A percentile compares a stretch with the other conserved stretches of the same genome.
phyloP scores from a whole-genome alignment of 352 stramenopile species.

The Globisporangium alternatum region DNA sequence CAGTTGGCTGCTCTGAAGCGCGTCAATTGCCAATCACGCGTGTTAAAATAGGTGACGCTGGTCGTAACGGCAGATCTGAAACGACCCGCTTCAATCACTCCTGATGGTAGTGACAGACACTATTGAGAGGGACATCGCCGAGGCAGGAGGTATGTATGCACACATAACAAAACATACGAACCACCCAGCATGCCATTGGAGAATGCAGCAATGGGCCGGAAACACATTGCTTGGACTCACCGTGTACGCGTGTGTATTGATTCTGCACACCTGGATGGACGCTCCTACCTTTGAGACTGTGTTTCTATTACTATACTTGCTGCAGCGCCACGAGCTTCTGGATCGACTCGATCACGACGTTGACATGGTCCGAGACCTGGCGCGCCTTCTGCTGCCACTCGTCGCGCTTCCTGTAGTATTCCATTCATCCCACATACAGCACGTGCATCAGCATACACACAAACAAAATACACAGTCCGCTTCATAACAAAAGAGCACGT shows the following conservation, averaged over 20 bases:
- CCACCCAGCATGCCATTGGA: neutral
- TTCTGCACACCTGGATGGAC: neutral
- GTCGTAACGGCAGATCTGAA: neutral
- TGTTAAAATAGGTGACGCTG: neutral
- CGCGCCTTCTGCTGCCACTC: slow-evolving; percentile 68
- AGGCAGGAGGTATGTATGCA: too few species aligned
- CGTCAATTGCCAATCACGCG: neutral
- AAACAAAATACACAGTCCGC: neutral
- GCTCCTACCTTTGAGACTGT: neutral
- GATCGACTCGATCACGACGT: slow-evolving; percentile 71
- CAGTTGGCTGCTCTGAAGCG: neutral
- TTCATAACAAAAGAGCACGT: slow-evolving; percentile 4
- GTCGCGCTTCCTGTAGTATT: slow-evolving; percentile 46
- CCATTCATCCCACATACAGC: neutral
- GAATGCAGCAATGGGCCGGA: neutral
- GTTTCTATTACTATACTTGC: slow-evolving; percentile 15
- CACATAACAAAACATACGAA: neutral
- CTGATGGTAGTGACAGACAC: neutral
- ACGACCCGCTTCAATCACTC: neutral
- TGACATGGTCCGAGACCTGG: slow-evolving; percentile 69
- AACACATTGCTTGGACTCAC: neutral
- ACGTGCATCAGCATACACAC: neutral
- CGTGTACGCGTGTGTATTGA: neutral
- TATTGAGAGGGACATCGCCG: neutral
- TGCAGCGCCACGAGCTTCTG: slow-evolving; percentile 70